phyloP scores from a whole-genome alignment of 2,329 filamentous ascomycete species.

The Alternaria sp. region DNA sequence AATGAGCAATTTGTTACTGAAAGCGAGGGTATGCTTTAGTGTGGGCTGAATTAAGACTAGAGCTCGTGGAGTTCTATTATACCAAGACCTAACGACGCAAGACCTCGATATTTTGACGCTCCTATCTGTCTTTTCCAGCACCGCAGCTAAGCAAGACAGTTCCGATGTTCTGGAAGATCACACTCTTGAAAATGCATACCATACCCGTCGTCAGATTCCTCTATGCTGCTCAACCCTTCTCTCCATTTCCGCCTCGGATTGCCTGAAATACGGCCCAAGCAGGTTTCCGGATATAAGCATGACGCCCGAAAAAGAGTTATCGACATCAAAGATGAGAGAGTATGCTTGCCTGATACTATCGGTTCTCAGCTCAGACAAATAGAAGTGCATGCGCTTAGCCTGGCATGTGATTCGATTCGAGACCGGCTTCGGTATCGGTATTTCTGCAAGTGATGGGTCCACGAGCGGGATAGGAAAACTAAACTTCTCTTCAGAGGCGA shows the following conservation, averaged over 20 bases:
- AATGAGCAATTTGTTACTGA: conserved; percentile 41
- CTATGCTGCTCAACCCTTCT: background rate
- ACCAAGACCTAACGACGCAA: background rate
- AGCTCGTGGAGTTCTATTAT: background rate
- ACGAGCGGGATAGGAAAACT: background rate
- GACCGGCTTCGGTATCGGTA: background rate
- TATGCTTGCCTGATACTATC: too few relatives aligned
- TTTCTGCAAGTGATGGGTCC: background rate
- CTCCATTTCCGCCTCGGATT: background rate
- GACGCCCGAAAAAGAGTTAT: background rate
- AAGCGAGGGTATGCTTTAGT: conserved; percentile 44
- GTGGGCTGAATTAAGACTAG: background rate
- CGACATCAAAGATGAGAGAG: background rate
- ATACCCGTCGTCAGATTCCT: background rate
- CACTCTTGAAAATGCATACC: background rate
- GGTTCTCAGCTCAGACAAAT: background rate
- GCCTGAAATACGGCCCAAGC: background rate
- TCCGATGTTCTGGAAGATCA: background rate
- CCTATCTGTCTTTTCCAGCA: too few relatives aligned
- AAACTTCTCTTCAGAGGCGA: background rate
- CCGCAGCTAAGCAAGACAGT: too few relatives aligned
- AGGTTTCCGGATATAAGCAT: background rate
- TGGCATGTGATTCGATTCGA: background rate
- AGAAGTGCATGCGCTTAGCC: background rate
- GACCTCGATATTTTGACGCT: background rate